These are phyloP conservation scores for Schizophyllum amplum DNA, from an alignment of 1,284 basidiomycete species.

Conservation along the genomic window DNA sequence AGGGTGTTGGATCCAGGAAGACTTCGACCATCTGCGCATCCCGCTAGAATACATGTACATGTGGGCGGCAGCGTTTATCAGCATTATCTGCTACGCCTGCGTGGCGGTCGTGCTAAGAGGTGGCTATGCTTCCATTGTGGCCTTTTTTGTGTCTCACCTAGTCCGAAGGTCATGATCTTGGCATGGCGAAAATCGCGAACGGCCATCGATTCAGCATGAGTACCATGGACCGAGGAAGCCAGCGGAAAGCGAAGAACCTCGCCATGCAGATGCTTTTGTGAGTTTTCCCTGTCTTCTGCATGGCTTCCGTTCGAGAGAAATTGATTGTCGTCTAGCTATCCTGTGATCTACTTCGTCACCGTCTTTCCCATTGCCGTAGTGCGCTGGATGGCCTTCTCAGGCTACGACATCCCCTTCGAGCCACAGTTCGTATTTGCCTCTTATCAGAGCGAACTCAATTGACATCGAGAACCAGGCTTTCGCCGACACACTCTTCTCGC, in stretches of 20 bases:
- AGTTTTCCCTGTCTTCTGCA: conserved; percentile 18
- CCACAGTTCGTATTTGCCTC: conserved; percentile 16
- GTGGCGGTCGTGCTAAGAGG: conserved; percentile 32
- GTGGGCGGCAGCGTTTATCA: conserved; percentile 35
- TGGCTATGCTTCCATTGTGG: conserved; percentile 2
- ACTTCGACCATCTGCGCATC: conserved; percentile 31
- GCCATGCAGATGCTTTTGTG: conserved; percentile 45
- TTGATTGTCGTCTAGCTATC: conserved; percentile 18
- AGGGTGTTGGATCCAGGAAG: conserved; percentile 44
- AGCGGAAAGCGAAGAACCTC: conserved; percentile 21
- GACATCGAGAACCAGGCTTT: conserved; percentile 19
- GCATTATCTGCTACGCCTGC: conserved; percentile 31
- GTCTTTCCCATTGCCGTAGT: conserved; percentile 36
- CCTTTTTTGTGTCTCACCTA: neutral
- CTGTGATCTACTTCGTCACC: conserved; percentile 20
- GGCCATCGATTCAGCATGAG: neutral
- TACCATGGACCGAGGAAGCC: neutral
- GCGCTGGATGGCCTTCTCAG: conserved; percentile 35
- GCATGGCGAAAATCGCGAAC: neutral
- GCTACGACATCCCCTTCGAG: conserved; percentile 27
- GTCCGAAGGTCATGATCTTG: neutral
- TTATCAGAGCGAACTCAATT: neutral
- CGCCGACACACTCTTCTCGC: conserved; percentile 34
- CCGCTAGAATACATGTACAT: conserved; percentile 46
- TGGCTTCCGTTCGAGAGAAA: neutral